Evolutionary conservation across 2,329 filamentous ascomycete genomes (phyloP), one percentile per base, ranked within the genome.

Genomic region (Sphaceloma murrayae): DNA sequence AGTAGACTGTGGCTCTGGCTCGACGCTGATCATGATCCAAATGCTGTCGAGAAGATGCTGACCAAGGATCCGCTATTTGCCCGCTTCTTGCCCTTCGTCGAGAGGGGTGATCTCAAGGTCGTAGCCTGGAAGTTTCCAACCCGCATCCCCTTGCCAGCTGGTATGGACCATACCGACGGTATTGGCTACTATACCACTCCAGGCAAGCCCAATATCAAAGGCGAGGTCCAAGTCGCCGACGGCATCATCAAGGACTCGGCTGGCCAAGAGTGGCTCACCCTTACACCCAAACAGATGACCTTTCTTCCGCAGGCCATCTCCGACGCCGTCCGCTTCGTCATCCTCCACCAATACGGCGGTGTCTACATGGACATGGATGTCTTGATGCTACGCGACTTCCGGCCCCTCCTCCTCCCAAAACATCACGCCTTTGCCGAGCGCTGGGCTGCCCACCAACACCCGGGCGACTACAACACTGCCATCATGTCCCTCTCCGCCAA

Each of bases 301-400:
- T 74, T 74, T 56, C 61, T 74, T n/a, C 70, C 71, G 0, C 70
- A 74, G 6, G 71, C 71, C n/a, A 69, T 74, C 26, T 73, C 71
- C 1, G 71, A 75, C 54, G 71, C 71, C 4, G 68, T 74, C 5
- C 64, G 71, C 39, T 75, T 75, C 49, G 67, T 75, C 7, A 69
- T 74, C 16, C 56, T 75, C 31, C 71, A 75, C 53, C 61, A 72
- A 11, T 67, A 73, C 48, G 71, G 71, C 18, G 71, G 71, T 2
- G 66, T 67, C 8, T 75, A 74, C 51, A 72, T 70, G 50, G 71
- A 75, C 56, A 73, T 74, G 69, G 71, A 75, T 47, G 67, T 74
- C 10, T 56, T 73, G 7, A 68, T 75, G 62, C 62, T 75, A 9
- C 59, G 71, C 45, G 71, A 75, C 49, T 68, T 75, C 64, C 67